Conservation (phyloP, 2,329 filamentous ascomycete genomes). For the Ophiostoma novo-ulmi region DNA sequence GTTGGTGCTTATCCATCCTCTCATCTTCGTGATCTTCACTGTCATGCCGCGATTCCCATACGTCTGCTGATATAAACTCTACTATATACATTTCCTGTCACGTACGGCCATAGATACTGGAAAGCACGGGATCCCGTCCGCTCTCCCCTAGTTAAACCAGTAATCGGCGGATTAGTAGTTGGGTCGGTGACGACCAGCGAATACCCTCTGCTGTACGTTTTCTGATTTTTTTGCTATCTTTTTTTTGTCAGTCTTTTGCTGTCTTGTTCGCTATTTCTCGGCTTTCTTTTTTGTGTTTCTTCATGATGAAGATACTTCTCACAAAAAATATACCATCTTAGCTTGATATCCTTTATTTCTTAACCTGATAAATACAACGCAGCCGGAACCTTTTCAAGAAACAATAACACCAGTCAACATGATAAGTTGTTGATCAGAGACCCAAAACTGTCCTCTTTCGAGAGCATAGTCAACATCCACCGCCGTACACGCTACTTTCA, state of each 20-base stretch:
- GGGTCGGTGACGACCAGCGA: background rate
- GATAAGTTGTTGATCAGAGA: background rate
- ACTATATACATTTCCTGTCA: background rate
- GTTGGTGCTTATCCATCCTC: background rate
- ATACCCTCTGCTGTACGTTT: conserved; percentile 4
- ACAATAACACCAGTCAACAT: conserved; percentile 3
- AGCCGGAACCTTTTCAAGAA: conserved; percentile 7
- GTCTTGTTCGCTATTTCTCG: too few relatives aligned
- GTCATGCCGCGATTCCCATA: background rate
- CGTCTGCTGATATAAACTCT: background rate
- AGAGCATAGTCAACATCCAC: background rate
- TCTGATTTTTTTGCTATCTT: too few relatives aligned
- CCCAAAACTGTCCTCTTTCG: background rate
- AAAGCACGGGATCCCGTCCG: background rate
- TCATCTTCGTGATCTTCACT: background rate
- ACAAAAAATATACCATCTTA: background rate
- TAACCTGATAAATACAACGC: background rate
- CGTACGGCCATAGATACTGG: background rate
- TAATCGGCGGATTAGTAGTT: conserved; percentile 1
- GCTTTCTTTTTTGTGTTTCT: too few relatives aligned
- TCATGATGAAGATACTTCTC: background rate
- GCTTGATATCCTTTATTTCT: background rate
- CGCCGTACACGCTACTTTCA: background rate
- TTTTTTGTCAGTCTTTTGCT: too few relatives aligned
- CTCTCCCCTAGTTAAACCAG: background rate